phyloP scores from a whole-genome alignment of 345 rosid species.

The Pelargonium nanum region DNA sequence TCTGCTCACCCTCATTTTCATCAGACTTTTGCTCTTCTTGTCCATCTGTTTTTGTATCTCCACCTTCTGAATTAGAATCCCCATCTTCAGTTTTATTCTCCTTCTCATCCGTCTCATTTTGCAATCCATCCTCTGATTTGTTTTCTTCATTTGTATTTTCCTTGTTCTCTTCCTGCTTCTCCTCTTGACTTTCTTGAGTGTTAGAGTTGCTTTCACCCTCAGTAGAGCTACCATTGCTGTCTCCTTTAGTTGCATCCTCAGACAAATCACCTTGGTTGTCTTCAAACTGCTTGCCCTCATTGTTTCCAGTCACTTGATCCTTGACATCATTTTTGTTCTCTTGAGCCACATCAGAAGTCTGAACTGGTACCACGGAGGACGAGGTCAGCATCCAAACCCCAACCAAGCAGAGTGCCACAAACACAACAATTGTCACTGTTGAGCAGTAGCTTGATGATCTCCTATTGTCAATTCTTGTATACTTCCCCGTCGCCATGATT shows the following conservation, averaged over 20 bases:
- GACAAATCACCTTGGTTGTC: constrained; percentile 57
- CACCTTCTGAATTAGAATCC: constrained; percentile 24
- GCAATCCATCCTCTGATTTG: constrained; percentile 13
- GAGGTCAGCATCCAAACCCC: constrained; percentile 98
- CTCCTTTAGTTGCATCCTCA: constrained; percentile 56
- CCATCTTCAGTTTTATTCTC: constrained; percentile 21
- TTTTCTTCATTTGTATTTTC: constrained; percentile 10
- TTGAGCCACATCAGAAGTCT: constrained; percentile 44
- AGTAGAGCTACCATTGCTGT: constrained; percentile 14
- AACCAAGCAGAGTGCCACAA: constrained; percentile 84
- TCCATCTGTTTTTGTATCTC: constrained; percentile 26
- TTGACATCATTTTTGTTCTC: constrained; percentile 49
- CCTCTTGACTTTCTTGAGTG: constrained; percentile 31
- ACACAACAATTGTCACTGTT: constrained; percentile 60
- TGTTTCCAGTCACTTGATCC: constrained; percentile 33
- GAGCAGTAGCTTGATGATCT: constrained; percentile 71
- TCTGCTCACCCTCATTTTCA: constrained; percentile 29
- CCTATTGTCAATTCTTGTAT: constrained; percentile 59
- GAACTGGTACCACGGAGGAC: constrained; percentile 55
- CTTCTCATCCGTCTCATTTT: constrained; percentile 18
- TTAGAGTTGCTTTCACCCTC: constrained; percentile 20
- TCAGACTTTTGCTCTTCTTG: constrained; percentile 34
- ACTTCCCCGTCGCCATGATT: constrained; percentile 67
- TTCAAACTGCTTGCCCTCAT: constrained; percentile 32
- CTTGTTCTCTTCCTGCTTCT: constrained; percentile 25